Evolutionary conservation across 2,329 filamentous ascomycete species (phyloP).

Genomic region (Talaromyces islandicus): DNA sequence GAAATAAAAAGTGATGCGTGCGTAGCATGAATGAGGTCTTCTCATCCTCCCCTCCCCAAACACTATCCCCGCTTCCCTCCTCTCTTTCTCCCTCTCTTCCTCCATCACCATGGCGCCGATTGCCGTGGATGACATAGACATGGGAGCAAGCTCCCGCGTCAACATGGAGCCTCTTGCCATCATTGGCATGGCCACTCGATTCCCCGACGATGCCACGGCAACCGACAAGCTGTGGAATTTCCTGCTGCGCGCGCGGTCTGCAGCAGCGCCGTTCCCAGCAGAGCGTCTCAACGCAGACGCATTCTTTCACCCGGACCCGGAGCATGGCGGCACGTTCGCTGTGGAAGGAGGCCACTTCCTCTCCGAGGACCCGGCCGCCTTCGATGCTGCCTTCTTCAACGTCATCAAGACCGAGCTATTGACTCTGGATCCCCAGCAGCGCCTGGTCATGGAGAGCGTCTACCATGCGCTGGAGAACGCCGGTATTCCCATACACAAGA

Average conservation of each 20-base stretch:
- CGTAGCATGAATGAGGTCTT: neutral
- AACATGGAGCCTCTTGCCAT: slow-evolving; percentile 25
- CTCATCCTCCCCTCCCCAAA: neutral
- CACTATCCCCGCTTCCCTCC: neutral
- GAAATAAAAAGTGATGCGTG: neutral
- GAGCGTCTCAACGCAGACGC: slow-evolving; percentile 30
- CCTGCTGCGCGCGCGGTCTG: slow-evolving; percentile 23
- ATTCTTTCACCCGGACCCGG: slow-evolving; percentile 33
- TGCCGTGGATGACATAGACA: neutral
- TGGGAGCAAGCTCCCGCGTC: neutral
- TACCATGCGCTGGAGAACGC: slow-evolving; percentile 17
- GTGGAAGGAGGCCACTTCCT: slow-evolving; percentile 7
- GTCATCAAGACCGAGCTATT: slow-evolving; percentile 7
- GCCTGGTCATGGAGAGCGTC: slow-evolving; percentile 25
- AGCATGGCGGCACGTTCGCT: slow-evolving; percentile 26
- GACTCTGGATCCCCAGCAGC: slow-evolving; percentile 10
- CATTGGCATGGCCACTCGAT: slow-evolving; percentile 27
- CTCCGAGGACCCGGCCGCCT: slow-evolving; percentile 18
- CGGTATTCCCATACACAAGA: slow-evolving; percentile 22
- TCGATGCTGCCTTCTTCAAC: slow-evolving; percentile 25
- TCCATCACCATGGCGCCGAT: neutral
- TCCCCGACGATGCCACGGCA: slow-evolving; percentile 26
- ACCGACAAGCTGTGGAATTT: slow-evolving; percentile 29
- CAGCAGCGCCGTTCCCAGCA: slow-evolving; percentile 28
- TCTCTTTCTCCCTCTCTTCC: neutral